phyloP scores from a whole-genome alignment of 108 stramenopile species.

The Cyclotella choctawhatcheeana region DNA sequence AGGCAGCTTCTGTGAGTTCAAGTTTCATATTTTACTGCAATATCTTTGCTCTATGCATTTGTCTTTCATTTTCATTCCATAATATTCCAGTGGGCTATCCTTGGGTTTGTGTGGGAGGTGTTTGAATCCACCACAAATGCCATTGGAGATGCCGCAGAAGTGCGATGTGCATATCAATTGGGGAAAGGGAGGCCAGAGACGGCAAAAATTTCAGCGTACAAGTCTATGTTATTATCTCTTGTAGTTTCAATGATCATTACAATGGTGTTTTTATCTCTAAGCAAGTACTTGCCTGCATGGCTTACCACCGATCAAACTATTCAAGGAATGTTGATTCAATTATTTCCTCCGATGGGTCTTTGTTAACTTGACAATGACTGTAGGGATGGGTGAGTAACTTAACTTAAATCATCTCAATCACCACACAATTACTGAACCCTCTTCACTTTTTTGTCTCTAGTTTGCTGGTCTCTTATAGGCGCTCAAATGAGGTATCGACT shows the following conservation, averaged over 20 bases:
- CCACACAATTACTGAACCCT: neutral
- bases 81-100: constrained; percentile 80
- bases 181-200: constrained; percentile 51
- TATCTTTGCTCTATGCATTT: no score
- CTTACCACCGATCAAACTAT: constrained; percentile 67
- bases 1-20: constrained; percentile 74
- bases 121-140: constrained; percentile 78
- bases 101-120: constrained; percentile 75
- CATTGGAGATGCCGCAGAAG: constrained; percentile 74
- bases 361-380: constrained; percentile 42
- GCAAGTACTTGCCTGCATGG: constrained; percentile 43
- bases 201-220: constrained; percentile 63
- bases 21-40: no score
- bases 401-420: neutral
- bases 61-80: no score
- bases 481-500: constrained; percentile 27
- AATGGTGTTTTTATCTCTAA: constrained; percentile 54
- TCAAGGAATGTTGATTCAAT: constrained; percentile 58
- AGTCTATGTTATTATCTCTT: constrained; percentile 55
- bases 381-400: constrained; percentile 24
- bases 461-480: constrained; percentile 31
- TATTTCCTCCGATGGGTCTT: constrained; percentile 71
- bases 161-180: constrained; percentile 69
- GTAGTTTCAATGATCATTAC: constrained; percentile 57
- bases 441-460: no score